Conservation (phyloP, 2,329 filamentous ascomycete species). For the Fonsecaea monophora region DNA sequence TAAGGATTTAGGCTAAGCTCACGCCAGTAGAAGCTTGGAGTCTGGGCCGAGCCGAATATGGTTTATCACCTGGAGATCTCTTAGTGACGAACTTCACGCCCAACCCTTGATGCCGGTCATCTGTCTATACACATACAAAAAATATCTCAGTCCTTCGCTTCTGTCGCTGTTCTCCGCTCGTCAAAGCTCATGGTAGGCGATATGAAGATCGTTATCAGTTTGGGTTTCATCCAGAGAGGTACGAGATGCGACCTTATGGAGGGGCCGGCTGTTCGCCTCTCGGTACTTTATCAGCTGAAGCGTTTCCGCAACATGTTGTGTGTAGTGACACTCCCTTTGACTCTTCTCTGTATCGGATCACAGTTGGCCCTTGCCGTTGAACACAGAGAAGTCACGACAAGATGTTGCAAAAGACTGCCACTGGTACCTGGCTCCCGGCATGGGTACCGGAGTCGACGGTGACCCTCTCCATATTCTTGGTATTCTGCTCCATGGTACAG, state of each 20-base stretch:
- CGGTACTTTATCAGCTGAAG: not conserved
- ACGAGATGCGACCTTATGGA: slow-evolving; percentile 10
- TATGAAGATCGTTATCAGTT: slow-evolving; percentile 11
- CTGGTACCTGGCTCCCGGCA: slow-evolving; percentile 57
- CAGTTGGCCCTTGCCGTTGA: not conserved
- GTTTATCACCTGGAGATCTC: slow-evolving; percentile 3
- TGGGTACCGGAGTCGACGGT: slow-evolving; percentile 55
- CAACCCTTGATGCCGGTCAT: not conserved
- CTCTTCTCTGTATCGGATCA: not conserved
- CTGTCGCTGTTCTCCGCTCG: slow-evolving; percentile 15
- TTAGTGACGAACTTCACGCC: not conserved
- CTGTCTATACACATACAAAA: not conserved
- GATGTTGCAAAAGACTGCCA: slow-evolving; percentile 48
- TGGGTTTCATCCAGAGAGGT: not conserved
- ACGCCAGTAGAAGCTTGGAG: not conserved
- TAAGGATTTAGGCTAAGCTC: not conserved
- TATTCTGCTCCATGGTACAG: slow-evolving; percentile 56
- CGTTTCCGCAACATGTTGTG: not conserved
- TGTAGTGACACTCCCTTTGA: not conserved
- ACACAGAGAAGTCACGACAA: slow-evolving; percentile 14
- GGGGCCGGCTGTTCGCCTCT: slow-evolving; percentile 2
- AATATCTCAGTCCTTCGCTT: slow-evolving; percentile 3
- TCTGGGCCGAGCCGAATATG: not conserved
- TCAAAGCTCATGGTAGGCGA: not conserved
- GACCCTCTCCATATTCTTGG: slow-evolving; percentile 50